Base-by-base conservation (phyloP, 2,329 filamentous ascomycete genomes). In the Annulohypoxylon truncatum region DNA sequence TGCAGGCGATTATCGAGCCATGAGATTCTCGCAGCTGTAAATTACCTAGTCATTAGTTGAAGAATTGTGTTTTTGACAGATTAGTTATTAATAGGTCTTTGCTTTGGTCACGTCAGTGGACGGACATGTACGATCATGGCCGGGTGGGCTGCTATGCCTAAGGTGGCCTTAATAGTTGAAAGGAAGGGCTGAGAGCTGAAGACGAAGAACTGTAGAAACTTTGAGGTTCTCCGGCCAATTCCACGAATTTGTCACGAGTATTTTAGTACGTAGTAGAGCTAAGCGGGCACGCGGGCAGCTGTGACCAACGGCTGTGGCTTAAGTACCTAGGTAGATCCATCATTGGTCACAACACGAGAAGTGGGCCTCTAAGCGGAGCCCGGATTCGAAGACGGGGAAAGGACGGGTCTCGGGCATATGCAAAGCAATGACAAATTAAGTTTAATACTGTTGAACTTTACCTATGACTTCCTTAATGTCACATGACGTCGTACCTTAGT, bases 1-100 rank as follows among this genome's bases (percentile, higher is more conserved):
- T 42, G 7, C 18, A 29, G 33, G 33, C 22, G n/a, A 29, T 46
- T 64, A 67, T 59, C 55, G 51, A 61, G 54, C 62, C 66, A 66
- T 68, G 28, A 50, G 31, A 33, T 9, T 52, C n/a, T 9, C 48
- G 42, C 9, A 7, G 33, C 4, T 18, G 38, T 22, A 42, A 18
- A 20, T 42, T 42, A 42, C 8, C 15, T 22, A 29, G 40, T 13
- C 28, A 24, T 18, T 57, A 13, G 51, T 13, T 22, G 7, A 29
- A 48, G 38, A 22, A 24, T 28, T 8, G 7, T 48, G 15, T 52
- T 29, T 7, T 52, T 7, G 28, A n/a, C 18, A 44, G 10, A 40
- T 54, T 47, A 63, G 20, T 15, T 18, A 29, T 59, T 33, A 28
- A 18, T 40, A 42, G 24, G 5, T 64, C 15, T 40, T 64, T 20